Evolutionary conservation across 768 basidiomycete genomes (phyloP).

Genomic region (Ramaria rubella): DNA sequence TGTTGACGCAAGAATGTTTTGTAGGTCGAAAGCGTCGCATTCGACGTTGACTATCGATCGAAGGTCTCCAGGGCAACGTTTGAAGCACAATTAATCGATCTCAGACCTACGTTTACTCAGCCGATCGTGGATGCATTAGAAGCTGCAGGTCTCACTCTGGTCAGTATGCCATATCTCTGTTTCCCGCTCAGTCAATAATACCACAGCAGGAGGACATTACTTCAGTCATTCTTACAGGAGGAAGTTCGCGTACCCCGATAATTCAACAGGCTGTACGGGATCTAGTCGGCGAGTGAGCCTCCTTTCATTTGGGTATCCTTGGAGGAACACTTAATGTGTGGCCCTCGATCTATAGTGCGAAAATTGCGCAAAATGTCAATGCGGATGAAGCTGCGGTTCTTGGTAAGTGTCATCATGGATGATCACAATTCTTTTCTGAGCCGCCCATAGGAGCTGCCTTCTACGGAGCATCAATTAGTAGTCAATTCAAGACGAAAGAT

Average conservation of each 20-base stretch:
- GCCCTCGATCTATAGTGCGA: too few species aligned
- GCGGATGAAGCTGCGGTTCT: constrained; percentile 95
- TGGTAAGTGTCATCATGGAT: constrained; percentile 33
- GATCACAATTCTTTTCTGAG: constrained; percentile 6
- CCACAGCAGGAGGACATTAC: constrained; percentile 62
- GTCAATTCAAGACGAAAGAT: constrained; percentile 93
- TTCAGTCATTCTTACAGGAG: constrained; percentile 91
- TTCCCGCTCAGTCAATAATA: constrained; percentile 6
- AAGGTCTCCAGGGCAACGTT: constrained; percentile 75
- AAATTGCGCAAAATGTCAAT: constrained; percentile 92
- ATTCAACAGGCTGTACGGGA: constrained; percentile 75
- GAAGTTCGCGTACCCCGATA: constrained; percentile 85
- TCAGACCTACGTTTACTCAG: constrained; percentile 54
- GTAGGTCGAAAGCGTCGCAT: constrained; percentile 83
- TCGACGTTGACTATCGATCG: constrained; percentile 85
- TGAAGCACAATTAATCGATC: constrained; percentile 64
- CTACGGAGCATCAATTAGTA: constrained; percentile 80
- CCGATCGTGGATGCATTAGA: constrained; percentile 72
- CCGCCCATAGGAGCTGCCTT: constrained; percentile 66
- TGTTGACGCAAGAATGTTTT: background rate
- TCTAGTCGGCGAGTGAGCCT: constrained; percentile 75
- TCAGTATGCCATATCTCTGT: constrained; percentile 26
- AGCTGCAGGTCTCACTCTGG: constrained; percentile 60
- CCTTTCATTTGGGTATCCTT: too few species aligned
- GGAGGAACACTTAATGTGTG: too few species aligned